Evolutionary conservation across 208 protist genomes (phyloP).

Genomic region (Trypanosoma cruzi): DNA sequence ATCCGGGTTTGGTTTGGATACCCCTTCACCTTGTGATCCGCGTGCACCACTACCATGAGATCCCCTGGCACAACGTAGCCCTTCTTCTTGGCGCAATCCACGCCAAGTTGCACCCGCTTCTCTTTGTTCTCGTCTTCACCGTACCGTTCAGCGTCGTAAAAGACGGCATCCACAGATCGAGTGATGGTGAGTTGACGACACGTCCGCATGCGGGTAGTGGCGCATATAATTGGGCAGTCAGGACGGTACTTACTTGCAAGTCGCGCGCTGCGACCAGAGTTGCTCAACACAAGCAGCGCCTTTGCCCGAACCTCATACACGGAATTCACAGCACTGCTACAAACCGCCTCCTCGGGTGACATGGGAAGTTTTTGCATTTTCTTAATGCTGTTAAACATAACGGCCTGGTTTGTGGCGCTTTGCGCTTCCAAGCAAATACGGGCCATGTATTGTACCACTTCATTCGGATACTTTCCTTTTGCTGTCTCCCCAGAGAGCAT

Average conservation of each 20-base stretch:
- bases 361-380: constrained; percentile 82
- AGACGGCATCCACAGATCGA: constrained; percentile 76
- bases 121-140: constrained; percentile 74
- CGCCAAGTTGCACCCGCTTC: constrained; percentile 59
- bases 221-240: constrained; percentile 93
- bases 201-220: constrained; percentile 86
- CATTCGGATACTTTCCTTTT: constrained; percentile 96
- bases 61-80: constrained; percentile 63
- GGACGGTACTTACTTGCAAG: constrained; percentile 97
- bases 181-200: constrained; percentile 89
- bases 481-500: constrained; percentile 99
- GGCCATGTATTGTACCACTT: constrained; percentile 96
- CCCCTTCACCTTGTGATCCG: constrained; percentile 87
- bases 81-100: constrained; percentile 64
- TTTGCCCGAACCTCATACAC: constrained; percentile 91
- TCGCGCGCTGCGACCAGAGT: constrained; percentile 92
- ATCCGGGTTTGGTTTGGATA: constrained; percentile 89
- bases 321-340: constrained; percentile 94
- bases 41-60: constrained; percentile 75
- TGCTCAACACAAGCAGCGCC: constrained; percentile 93
- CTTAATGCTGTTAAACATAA: constrained; percentile 88
- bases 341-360: constrained; percentile 91
- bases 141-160: constrained; percentile 69
- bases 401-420: constrained; percentile 71
- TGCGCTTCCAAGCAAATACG: constrained; percentile 92